phyloP scores from a whole-genome alignment of 2,329 filamentous ascomycete genomes.

The Aspergillus japonicus region DNA sequence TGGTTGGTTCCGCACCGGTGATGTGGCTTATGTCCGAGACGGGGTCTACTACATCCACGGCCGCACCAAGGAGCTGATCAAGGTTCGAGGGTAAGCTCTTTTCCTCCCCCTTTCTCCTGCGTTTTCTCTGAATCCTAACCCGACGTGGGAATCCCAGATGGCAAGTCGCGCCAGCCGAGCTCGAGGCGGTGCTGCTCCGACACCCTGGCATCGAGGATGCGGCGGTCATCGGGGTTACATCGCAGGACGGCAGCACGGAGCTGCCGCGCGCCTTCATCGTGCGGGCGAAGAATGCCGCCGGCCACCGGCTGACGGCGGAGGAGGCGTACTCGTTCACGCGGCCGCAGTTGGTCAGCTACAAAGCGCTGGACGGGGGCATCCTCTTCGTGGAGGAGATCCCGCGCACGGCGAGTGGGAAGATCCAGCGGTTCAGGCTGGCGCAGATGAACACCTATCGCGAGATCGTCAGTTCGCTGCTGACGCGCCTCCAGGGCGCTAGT shows the following conservation, averaged over 20 bases:
- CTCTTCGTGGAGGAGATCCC: constrained; percentile 51
- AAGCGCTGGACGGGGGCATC: constrained; percentile 48
- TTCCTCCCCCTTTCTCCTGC: not conserved
- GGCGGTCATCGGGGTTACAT: constrained; percentile 47
- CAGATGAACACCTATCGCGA: constrained; percentile 42
- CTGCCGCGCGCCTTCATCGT: constrained; percentile 51
- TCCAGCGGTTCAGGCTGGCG: constrained; percentile 43
- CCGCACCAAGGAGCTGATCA: constrained; percentile 48
- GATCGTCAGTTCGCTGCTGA: constrained; percentile 34
- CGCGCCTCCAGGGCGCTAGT: constrained; percentile 24
- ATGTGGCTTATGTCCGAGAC: constrained; percentile 38
- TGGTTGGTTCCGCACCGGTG: constrained; percentile 47
- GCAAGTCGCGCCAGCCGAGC: constrained; percentile 50
- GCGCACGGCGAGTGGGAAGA: constrained; percentile 52
- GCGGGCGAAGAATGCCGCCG: constrained; percentile 22
- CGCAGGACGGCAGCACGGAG: constrained; percentile 33
- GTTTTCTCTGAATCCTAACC: not conserved
- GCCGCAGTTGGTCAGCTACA: constrained; percentile 48
- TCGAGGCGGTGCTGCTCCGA: constrained; percentile 47
- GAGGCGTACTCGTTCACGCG: constrained; percentile 47
- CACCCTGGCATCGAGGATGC: constrained; percentile 47
- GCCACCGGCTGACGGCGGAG: constrained; percentile 33
- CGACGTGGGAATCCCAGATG: constrained; percentile 30
- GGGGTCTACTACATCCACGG: constrained; percentile 43
- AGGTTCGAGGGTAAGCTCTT: constrained; percentile 44